A percentile compares a stretch with the other conserved stretches of the same genome.
phyloP scores from a whole-genome alignment of 208 protist genomes.

The Entamoeba nuttalli region DNA sequence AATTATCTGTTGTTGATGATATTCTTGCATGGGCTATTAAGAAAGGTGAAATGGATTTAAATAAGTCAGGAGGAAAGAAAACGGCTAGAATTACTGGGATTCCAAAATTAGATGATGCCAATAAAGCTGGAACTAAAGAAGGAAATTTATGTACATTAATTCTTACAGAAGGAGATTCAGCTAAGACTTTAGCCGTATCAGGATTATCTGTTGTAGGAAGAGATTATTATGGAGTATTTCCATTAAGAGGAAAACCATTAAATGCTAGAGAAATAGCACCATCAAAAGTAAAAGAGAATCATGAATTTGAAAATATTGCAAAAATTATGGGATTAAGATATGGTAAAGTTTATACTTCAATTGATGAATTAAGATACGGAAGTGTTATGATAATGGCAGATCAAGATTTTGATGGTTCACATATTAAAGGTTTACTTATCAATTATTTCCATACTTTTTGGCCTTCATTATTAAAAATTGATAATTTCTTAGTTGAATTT shows the following conservation, averaged over 20 bases:
- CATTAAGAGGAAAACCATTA: slow-evolving; percentile 90
- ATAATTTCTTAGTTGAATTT: slow-evolving; percentile 94
- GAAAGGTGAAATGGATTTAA: not conserved
- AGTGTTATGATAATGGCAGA: slow-evolving; percentile 99
- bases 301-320: slow-evolving; percentile 64
- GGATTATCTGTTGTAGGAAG: slow-evolving; percentile 81
- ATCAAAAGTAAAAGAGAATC: slow-evolving; percentile 74
- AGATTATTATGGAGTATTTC: slow-evolving; percentile 98
- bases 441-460: slow-evolving; percentile 93
- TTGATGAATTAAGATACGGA: slow-evolving; percentile 85
- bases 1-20: slow-evolving; percentile 44
- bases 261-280: slow-evolving; percentile 91
- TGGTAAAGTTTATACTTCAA: slow-evolving; percentile 62
- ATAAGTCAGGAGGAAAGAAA: slow-evolving; percentile 1
- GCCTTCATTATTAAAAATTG: slow-evolving; percentile 77
- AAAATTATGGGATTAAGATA: slow-evolving; percentile 61
- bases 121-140: slow-evolving; percentile 71
- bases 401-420: slow-evolving; percentile 99
- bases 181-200: slow-evolving; percentile 72
- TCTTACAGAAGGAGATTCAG: slow-evolving; percentile 96
- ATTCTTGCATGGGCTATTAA: not conserved
- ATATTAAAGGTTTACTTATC: slow-evolving; percentile 99
- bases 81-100: slow-evolving; percentile 69
- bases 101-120: slow-evolving; percentile 98
- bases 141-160: slow-evolving; percentile 92